Percentiles rank a stretch among this genome's conserved stretches.
These are phyloP conservation scores for Magnolia sinica DNA, from an alignment of 164 flowering plant species.

Conservation along the genomic window DNA sequence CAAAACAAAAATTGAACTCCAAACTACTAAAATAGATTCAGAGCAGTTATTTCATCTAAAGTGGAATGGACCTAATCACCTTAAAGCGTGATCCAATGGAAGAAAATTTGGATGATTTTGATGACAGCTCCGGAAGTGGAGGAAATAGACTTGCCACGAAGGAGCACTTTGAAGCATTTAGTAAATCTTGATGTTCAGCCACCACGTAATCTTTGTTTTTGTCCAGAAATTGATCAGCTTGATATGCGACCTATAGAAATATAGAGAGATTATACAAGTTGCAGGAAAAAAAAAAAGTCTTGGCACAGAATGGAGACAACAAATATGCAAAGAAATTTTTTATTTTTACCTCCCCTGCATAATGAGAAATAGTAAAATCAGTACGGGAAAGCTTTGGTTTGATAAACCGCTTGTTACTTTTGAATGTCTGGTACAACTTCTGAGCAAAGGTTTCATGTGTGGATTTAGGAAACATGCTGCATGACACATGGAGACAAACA, in stretches of 20 bases:
- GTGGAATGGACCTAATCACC: slow-evolving; percentile 29
- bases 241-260: slow-evolving; percentile 62
- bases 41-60: neutral
- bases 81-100: slow-evolving; percentile 93
- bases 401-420: slow-evolving; percentile 73
- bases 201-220: slow-evolving; percentile 98
- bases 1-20: slow-evolving; percentile 6
- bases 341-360: slow-evolving; percentile 88
- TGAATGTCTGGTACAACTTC: slow-evolving; percentile 89
- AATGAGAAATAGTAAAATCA: slow-evolving; percentile 78
- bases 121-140: slow-evolving; percentile 67
- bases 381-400: slow-evolving; percentile 99
- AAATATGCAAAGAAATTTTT: neutral
- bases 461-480: slow-evolving; percentile 98
- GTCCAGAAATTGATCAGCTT: slow-evolving; percentile 82
- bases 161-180: slow-evolving; percentile 70
- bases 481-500: slow-evolving; percentile 17
- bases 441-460: slow-evolving; percentile 99
- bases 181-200: slow-evolving; percentile 89
- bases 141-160: slow-evolving; percentile 84
- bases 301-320: neutral
- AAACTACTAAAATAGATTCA: neutral
- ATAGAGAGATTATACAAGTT: neutral
- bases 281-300: neutral
- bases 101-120: slow-evolving; percentile 85